These are phyloP conservation scores for Ambrosiella beaveri DNA, from an alignment of 2,329 filamentous ascomycete genomes.

Conservation along the genomic window DNA sequence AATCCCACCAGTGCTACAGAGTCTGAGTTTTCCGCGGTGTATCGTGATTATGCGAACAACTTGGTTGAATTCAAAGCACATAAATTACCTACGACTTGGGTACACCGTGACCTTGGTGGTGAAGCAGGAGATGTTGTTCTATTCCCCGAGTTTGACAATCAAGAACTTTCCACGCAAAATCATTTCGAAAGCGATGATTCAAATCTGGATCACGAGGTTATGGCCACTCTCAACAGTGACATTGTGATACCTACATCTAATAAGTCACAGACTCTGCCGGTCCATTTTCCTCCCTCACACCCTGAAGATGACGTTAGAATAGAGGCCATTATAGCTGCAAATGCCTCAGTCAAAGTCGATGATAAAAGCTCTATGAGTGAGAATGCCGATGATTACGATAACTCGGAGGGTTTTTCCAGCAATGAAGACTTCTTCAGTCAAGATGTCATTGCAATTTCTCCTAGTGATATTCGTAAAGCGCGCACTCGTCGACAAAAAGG, in stretches of 20 bases:
- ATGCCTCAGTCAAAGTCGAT: neutral
- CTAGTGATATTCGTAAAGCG: neutral
- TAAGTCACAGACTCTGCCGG: no score
- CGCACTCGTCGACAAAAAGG: neutral
- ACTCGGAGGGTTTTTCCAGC: neutral
- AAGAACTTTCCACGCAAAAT: neutral
- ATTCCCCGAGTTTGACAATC: neutral
- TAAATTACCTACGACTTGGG: slow-evolving; percentile 44
- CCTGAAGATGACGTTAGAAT: no score
- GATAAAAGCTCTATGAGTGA: neutral
- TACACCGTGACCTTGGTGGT: slow-evolving; percentile 17
- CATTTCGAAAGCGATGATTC: neutral
- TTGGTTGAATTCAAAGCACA: slow-evolving; percentile 34
- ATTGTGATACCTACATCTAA: no score
- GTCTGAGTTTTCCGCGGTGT: neutral
- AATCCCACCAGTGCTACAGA: neutral
- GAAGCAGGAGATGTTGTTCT: slow-evolving; percentile 15
- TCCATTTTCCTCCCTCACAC: no score
- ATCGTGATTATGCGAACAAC: slow-evolving; percentile 51
- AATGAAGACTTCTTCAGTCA: slow-evolving; percentile 4
- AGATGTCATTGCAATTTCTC: slow-evolving; percentile 9
- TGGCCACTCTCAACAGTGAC: neutral
- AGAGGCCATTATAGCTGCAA: neutral
- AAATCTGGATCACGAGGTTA: neutral
- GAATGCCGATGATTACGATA: neutral